Percentiles rank a stretch among this genome's conserved stretches.
Evolutionary conservation across 371 early-diverging fungal species (phyloP).

Genomic region (Mucor saturninus): DNA sequence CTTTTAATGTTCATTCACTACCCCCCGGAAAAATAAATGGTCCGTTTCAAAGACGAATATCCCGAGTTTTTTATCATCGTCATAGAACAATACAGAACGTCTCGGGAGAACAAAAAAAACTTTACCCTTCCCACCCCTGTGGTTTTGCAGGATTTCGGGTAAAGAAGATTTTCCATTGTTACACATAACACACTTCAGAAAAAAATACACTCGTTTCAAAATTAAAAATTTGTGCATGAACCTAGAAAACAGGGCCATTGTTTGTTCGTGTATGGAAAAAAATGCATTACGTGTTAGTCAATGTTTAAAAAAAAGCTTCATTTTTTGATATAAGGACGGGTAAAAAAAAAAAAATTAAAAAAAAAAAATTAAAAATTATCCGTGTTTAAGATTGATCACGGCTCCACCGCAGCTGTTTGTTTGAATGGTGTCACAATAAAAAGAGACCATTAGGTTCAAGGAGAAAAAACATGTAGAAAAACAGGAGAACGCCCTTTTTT

Average conservation of each 20-base stretch:
- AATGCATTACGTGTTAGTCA: not conserved
- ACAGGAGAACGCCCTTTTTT: too few relatives aligned
- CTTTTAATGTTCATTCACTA: constrained; percentile 27
- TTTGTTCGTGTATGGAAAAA: not conserved
- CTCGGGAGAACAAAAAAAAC: not conserved
- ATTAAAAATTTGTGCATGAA: too few relatives aligned
- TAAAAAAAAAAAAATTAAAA: too few relatives aligned
- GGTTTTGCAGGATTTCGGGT: constrained; percentile 1
- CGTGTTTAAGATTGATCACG: not conserved
- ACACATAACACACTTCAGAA: too few relatives aligned
- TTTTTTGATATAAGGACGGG: too few relatives aligned
- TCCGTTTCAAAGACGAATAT: not conserved
- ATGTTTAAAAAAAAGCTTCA: too few relatives aligned
- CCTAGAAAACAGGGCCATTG: too few relatives aligned
- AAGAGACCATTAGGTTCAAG: not conserved
- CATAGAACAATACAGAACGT: not conserved
- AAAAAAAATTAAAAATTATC: not conserved
- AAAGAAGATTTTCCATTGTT: constrained; percentile 14
- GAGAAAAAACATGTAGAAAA: not conserved
- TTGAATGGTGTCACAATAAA: too few relatives aligned
- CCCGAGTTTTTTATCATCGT: not conserved
- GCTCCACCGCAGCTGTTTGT: too few relatives aligned
- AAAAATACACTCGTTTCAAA: not conserved
- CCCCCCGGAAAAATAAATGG: not conserved
- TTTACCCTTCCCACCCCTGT: not conserved